Percentiles rank a stretch among this genome's conserved stretches.
phyloP scores from a whole-genome alignment of 768 basidiomycete genomes.

The Agaricus subrufescens region DNA sequence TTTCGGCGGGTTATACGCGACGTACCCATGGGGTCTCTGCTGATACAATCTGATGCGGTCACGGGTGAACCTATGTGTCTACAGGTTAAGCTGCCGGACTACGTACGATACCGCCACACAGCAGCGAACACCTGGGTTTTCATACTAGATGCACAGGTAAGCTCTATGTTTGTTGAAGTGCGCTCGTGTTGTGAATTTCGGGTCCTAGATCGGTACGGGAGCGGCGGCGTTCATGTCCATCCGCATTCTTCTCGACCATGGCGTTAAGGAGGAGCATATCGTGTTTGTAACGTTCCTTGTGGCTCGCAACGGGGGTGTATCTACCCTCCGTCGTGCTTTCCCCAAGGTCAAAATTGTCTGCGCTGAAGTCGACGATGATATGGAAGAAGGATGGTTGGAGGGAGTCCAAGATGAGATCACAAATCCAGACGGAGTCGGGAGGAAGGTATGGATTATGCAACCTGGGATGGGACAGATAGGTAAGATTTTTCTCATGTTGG shows the following conservation, averaged over 20 bases:
- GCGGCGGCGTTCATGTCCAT: constrained; percentile 95
- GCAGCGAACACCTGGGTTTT: constrained; percentile 79
- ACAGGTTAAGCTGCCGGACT: constrained; percentile 74
- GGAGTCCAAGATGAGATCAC: constrained; percentile 45
- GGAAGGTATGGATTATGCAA: constrained; percentile 78
- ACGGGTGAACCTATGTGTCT: constrained; percentile 88
- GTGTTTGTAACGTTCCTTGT: constrained; percentile 90
- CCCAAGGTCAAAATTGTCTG: constrained; percentile 82
- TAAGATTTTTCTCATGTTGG: constrained; percentile 23
- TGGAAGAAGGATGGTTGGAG: constrained; percentile 72
- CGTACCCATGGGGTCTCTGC: constrained; percentile 80
- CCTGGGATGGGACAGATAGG: constrained; percentile 91
- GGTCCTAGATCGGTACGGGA: constrained; percentile 79
- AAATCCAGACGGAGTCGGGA: constrained; percentile 43
- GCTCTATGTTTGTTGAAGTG: not conserved
- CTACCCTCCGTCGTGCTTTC: constrained; percentile 77
- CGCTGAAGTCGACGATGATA: constrained; percentile 73
- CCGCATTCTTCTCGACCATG: constrained; percentile 89
- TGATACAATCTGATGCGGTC: constrained; percentile 83
- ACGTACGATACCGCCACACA: constrained; percentile 57
- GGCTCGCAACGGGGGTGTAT: constrained; percentile 75
- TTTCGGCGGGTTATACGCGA: constrained; percentile 86
- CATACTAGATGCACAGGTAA: constrained; percentile 83
- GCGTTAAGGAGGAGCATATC: constrained; percentile 77
- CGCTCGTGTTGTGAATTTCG: not conserved